Conservation (phyloP, 345 rosid genomes). For the Populus ilicifolia region DNA sequence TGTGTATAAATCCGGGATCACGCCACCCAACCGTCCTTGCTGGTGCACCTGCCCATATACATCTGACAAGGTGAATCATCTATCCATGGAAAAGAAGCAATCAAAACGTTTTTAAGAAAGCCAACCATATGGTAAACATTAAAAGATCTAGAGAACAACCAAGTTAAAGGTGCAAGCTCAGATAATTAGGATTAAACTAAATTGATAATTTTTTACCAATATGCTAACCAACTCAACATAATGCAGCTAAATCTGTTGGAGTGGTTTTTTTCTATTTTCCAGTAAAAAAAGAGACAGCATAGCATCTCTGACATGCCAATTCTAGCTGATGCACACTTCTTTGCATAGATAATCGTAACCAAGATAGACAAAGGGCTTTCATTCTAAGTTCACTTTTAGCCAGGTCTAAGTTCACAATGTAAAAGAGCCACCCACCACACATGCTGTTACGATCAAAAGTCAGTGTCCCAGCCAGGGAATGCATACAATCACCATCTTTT, state of each 20-base stretch:
- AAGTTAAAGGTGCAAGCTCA: background rate
- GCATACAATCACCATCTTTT: slow-evolving; percentile 37
- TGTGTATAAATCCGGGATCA: slow-evolving; percentile 74
- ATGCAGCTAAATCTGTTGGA: background rate
- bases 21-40: slow-evolving; percentile 81
- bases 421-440: slow-evolving; percentile 48
- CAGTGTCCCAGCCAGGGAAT: slow-evolving; percentile 60
- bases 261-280: background rate
- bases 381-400: background rate
- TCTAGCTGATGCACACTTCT: background rate
- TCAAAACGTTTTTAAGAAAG: background rate
- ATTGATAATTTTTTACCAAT: background rate
- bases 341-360: background rate
- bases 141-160: background rate
- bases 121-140: background rate
- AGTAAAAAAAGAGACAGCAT: background rate
- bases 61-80: slow-evolving; percentile 14
- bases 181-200: background rate
- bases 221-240: background rate
- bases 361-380: background rate
- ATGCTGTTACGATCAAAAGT: slow-evolving; percentile 46
- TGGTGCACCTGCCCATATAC: slow-evolving; percentile 39
- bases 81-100: background rate
- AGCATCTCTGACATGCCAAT: background rate
- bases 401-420: background rate